Evolutionary conservation across 805 yeast genomes (phyloP), one percentile per base, ranked within the genome.

Genomic region (Isabelozyma pseudorhagii): DNA sequence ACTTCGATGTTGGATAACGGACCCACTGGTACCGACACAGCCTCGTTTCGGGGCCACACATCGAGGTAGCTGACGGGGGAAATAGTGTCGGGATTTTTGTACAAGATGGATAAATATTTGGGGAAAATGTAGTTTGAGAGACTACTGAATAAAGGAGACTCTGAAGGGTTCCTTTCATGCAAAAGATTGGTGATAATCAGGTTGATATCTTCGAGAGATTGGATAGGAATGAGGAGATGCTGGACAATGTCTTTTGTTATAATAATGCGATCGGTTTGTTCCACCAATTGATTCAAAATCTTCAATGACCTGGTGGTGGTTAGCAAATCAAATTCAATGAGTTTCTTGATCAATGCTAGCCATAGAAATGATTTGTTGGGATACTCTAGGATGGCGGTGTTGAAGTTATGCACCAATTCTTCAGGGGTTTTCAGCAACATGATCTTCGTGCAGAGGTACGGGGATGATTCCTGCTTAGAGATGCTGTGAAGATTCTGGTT

Each of bases 381-480:
- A 49, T 60, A 54, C 5, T 55, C 54, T 1, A 50, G 49, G 5
- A 68, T 55, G 2, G 65, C 66, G 4, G 48, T 54, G 53, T 74
- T 71, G 55, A 74, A 74, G n/a, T 54, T 53, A n/a, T 59, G 56
- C 25, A 72, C 47, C 5, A 74, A 56, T 15, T 70, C 68, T 38
- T 71, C 75, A 1, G 77, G 72, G 1, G 69, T 54, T 13, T 48
- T 38, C n/a, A 73, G 50, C 8, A 72, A 55, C 42, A 57, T 54
- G 4, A 72, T 48, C 31, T 62, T 57, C 3, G 68, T 64, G 18
- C 61, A 51, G 45, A 62, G 54, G 47, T 62, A 64, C 2, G 62
- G 48, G 3, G 54, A 53, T 38, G 65, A 44, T 4, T 65, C 68
- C 29, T 49, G 40, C 42, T 41, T 31, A 38, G 21, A 29, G 11